Conservation (phyloP, 306 rosid species). For the Phaseolus lunatus region DNA sequence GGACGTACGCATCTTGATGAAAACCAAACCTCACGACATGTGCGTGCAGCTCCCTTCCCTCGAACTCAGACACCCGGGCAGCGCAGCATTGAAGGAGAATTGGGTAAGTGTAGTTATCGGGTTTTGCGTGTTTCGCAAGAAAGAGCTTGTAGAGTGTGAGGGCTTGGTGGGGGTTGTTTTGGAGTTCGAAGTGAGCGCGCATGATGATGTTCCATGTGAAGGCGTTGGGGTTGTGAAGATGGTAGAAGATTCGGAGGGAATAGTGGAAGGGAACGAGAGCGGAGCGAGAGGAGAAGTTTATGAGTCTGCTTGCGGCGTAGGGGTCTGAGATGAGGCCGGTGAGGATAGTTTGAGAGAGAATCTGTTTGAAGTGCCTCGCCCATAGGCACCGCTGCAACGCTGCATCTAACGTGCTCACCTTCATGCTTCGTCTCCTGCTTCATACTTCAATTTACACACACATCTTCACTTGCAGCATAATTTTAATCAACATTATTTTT, state of each 20-base stretch:
- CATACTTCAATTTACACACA: no score
- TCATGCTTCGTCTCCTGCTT: background rate
- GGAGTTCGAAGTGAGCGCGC: slow-evolving; percentile 63
- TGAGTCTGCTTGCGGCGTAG: slow-evolving; percentile 71
- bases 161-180: slow-evolving; percentile 56
- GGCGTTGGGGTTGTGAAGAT: slow-evolving; percentile 63
- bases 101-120: slow-evolving; percentile 61
- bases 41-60: slow-evolving; percentile 65
- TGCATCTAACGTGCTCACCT: slow-evolving; percentile 44
- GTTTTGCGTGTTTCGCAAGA: background rate
- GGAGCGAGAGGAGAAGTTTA: slow-evolving; percentile 58
- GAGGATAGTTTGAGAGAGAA: slow-evolving; percentile 73
- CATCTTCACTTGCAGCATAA: no score
- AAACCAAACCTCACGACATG: slow-evolving; percentile 71
- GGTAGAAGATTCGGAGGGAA: slow-evolving; percentile 57
- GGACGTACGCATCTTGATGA: slow-evolving; percentile 62
- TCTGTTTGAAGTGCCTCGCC: slow-evolving; percentile 56
- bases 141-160: slow-evolving; percentile 32
- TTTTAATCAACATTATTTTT: no score
- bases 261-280: slow-evolving; percentile 53
- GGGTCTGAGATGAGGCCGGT: slow-evolving; percentile 70
- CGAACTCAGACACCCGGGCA: slow-evolving; percentile 53
- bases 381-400: slow-evolving; percentile 54
- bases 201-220: slow-evolving; percentile 84
- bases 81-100: slow-evolving; percentile 72